Base-by-base conservation (phyloP, 352 stramenopile genomes). In the Globisporangium spinosum region DNA sequence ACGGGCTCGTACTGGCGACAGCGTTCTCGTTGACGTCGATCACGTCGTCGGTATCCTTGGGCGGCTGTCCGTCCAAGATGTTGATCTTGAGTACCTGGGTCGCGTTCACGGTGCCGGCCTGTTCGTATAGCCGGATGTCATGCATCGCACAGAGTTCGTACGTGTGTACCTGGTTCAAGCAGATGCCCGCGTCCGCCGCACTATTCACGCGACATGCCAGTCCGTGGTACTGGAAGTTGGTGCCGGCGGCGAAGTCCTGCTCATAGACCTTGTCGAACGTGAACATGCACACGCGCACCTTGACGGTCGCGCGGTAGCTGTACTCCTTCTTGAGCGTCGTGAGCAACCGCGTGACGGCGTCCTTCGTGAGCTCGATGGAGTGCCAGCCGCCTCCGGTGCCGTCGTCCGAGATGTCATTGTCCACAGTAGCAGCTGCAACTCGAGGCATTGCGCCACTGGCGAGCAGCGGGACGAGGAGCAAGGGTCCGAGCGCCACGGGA, bases 241-340 rank as follows among this genome's bases (percentile, higher is more conserved):
- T 32, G 12, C 57, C 65, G 20, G 35, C 22, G 6, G 47, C 47
- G 13, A 65, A 60, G 70, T 98, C 88, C 68, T 85, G 96, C 32
- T 76, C 68, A 77, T 97, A 81, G 59, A 98, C 74, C 1, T 91
- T 90, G 63, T 87, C 95, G 76, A 98, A 97, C 55, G 62, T 78
- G 49, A 97, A 70, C 22, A 90, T 83, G 6, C 82, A 74, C 20
- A 98, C 89, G 35, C 82, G 87, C 53, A 90, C 78, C 70, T 97
- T 98, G 65, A 98, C 97, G 74, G 97, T 92, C 75, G 98, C 96
- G 58, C 91, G 88, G 72, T 98, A 97, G 25, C 56, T 55, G 57
- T 38, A 62, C 47, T 70, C 65, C 12, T 32, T 70, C 57, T 38
- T 58, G 32, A 70, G 65, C 17, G 57, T n/a, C 12, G 59, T 53